phyloP scores from a whole-genome alignment of 2,329 filamentous ascomycete genomes.

The Botrytis fabae region DNA sequence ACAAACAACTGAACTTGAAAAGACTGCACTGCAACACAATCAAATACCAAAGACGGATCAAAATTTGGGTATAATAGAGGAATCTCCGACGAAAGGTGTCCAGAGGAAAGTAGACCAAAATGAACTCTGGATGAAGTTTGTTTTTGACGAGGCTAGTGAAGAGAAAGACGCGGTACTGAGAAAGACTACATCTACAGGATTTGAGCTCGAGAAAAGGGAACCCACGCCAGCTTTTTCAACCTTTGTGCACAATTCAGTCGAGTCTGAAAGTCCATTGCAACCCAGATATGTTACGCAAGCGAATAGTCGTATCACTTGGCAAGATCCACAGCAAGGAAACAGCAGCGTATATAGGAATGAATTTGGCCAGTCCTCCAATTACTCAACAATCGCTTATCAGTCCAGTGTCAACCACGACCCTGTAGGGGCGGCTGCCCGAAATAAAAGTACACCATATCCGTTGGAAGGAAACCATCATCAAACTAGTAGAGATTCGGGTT shows the following conservation, averaged over 20 bases:
- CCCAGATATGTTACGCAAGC: neutral
- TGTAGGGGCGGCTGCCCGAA: neutral
- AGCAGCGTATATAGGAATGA: neutral
- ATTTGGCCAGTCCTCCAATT: neutral
- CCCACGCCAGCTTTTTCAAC: conserved; percentile 5
- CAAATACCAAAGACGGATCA: neutral
- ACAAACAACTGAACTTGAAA: neutral
- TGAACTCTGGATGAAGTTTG: conserved; percentile 24
- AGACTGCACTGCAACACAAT: neutral
- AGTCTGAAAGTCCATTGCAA: neutral
- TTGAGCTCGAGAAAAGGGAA: neutral
- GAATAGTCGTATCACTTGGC: neutral
- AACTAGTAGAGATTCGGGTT: neutral
- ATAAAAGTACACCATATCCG: neutral
- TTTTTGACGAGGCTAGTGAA: conserved; percentile 10
- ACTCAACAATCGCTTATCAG: neutral
- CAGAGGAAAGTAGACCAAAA: neutral
- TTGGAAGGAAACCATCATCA: neutral
- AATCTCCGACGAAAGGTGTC: neutral
- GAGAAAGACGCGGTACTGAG: neutral
- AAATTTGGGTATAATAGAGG: too few relatives aligned
- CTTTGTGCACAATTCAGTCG: conserved; percentile 7
- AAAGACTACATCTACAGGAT: neutral
- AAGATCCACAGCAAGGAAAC: neutral
- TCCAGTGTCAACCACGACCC: neutral